phyloP scores from a whole-genome alignment of 768 basidiomycete species.

The Gelatoporia subvermispora region DNA sequence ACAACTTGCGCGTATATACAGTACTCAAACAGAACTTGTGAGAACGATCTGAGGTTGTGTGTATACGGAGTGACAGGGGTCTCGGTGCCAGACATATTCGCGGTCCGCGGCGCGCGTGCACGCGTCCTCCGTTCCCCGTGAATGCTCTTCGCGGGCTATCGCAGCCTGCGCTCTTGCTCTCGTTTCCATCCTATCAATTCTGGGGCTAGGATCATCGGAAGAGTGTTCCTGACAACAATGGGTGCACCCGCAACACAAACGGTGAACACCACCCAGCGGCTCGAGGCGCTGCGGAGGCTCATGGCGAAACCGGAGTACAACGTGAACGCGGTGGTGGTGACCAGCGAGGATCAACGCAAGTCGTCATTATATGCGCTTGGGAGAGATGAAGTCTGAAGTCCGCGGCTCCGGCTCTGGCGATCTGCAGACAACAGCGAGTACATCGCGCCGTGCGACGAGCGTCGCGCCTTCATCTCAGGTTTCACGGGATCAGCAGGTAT shows the following conservation, averaged over 20 bases:
- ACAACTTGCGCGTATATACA: too few species aligned
- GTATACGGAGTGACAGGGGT: too few species aligned
- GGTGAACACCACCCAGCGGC: constrained; percentile 59
- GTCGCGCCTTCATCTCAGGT: constrained; percentile 85
- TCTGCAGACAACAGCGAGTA: constrained; percentile 82
- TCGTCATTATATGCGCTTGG: constrained; percentile 11
- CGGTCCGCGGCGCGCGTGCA: neutral
- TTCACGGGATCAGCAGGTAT: constrained; percentile 92
- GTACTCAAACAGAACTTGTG: too few species aligned
- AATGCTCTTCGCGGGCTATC: constrained; percentile 9
- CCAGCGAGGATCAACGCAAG: constrained; percentile 91
- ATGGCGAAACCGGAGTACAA: constrained; percentile 53
- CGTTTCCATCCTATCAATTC: neutral
- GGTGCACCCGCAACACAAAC: constrained; percentile 32
- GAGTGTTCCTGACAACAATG: constrained; percentile 23
- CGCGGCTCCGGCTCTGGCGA: neutral
- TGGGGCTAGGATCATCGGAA: constrained; percentile 4
- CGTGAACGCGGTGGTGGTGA: constrained; percentile 75
- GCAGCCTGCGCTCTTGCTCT: constrained; percentile 1
- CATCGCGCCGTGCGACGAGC: constrained; percentile 74
- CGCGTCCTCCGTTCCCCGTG: constrained; percentile 4
- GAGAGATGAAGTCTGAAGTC: neutral
- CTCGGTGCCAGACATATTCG: too few species aligned
- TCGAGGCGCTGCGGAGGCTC: constrained; percentile 60
- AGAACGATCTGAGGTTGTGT: too few species aligned